phyloP scores from a whole-genome alignment of 371 early-diverging fungal genomes.

The Mucor saturninus region DNA sequence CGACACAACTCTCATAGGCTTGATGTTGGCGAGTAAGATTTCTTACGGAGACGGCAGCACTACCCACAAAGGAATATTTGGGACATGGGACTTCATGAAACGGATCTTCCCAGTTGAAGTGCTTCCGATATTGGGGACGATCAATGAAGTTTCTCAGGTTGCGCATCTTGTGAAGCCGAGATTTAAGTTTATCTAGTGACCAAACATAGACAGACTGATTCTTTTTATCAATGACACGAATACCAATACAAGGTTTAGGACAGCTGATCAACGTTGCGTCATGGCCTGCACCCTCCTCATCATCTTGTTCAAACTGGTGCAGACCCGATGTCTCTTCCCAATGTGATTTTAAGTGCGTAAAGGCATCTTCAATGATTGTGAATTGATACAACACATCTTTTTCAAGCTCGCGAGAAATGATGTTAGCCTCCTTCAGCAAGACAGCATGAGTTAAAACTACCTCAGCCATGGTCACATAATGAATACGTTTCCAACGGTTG shows the following conservation, averaged over 20 bases:
- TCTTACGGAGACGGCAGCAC: slow-evolving; percentile 59
- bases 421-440: slow-evolving; percentile 86
- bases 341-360: slow-evolving; percentile 57
- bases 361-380: slow-evolving; percentile 67
- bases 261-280: slow-evolving; percentile 42
- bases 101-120: slow-evolving; percentile 76
- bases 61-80: slow-evolving; percentile 72
- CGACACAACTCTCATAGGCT: slow-evolving; percentile 58
- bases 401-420: slow-evolving; percentile 79
- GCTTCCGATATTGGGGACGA: slow-evolving; percentile 69
- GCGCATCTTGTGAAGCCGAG: slow-evolving; percentile 76
- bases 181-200: slow-evolving; percentile 72
- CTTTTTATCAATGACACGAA: slow-evolving; percentile 74
- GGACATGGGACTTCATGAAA: slow-evolving; percentile 73
- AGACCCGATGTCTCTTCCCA: slow-evolving; percentile 67
- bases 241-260: slow-evolving; percentile 64
- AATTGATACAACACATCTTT: slow-evolving; percentile 85
- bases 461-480: slow-evolving; percentile 76
- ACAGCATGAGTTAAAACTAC: slow-evolving; percentile 71
- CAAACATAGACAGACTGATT: slow-evolving; percentile 76
- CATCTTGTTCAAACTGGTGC: slow-evolving; percentile 51
- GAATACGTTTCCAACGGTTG: slow-evolving; percentile 64
- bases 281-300: slow-evolving; percentile 30
- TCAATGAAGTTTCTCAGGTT: slow-evolving; percentile 75
- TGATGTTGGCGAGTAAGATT: slow-evolving; percentile 52